Percentiles rank a stretch among this genome's conserved stretches.
phyloP scores from a whole-genome alignment of 2,329 filamentous ascomycete genomes.

The Chlorencoelia australis region DNA sequence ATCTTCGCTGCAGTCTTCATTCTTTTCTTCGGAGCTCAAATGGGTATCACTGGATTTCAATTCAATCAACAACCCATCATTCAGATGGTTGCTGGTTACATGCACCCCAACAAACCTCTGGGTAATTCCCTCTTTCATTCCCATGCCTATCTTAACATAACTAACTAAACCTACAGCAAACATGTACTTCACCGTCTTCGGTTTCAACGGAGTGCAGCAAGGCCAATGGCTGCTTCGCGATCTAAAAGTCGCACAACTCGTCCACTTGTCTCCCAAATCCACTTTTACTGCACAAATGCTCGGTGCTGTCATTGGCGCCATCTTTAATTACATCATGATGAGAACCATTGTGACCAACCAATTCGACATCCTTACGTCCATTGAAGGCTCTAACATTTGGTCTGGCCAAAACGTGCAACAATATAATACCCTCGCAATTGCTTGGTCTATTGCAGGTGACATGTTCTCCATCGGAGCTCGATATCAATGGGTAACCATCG shows the following conservation, averaged over 20 bases:
- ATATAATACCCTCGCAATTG: slow-evolving; percentile 57
- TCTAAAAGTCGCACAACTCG: slow-evolving; percentile 41
- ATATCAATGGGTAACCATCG: slow-evolving; percentile 57
- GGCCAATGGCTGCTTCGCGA: slow-evolving; percentile 36
- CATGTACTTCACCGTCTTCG: slow-evolving; percentile 65
- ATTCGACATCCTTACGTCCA: slow-evolving; percentile 50
- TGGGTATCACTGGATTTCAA: slow-evolving; percentile 37
- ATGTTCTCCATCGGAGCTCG: slow-evolving; percentile 55
- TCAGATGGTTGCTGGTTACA: slow-evolving; percentile 39
- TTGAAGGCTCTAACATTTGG: slow-evolving; percentile 47
- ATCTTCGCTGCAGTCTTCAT: slow-evolving; percentile 23
- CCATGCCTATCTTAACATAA: not conserved
- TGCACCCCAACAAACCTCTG: slow-evolving; percentile 46
- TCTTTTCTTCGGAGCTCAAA: slow-evolving; percentile 22
- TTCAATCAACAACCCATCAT: slow-evolving; percentile 37
- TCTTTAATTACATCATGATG: slow-evolving; percentile 48
- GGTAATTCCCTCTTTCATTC: not conserved
- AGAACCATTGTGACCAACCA: slow-evolving; percentile 56
- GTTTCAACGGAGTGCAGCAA: slow-evolving; percentile 38
- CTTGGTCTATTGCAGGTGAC: slow-evolving; percentile 62
- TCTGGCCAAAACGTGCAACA: slow-evolving; percentile 49
- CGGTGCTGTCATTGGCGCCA: slow-evolving; percentile 32
- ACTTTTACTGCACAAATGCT: slow-evolving; percentile 30
- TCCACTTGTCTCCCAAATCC: slow-evolving; percentile 31
- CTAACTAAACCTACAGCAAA: slow-evolving; percentile 36